A percentile compares a stretch with the other conserved stretches of the same genome.
Evolutionary conservation across 2,329 filamentous ascomycete genomes (phyloP).

Genomic region (Botryotinia narcissicola): DNA sequence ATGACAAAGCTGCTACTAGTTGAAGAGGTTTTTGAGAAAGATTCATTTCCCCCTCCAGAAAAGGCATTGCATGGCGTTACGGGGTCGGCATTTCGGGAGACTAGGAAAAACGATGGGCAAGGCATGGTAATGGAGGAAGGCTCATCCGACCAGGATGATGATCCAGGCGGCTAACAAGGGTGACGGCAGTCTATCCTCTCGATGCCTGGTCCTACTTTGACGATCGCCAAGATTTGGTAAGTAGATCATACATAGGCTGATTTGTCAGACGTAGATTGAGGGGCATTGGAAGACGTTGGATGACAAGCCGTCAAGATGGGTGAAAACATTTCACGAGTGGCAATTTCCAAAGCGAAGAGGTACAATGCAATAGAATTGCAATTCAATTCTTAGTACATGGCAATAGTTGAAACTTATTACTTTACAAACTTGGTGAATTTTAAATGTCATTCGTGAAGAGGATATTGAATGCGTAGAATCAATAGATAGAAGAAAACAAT

Average conservation of each 20-base stretch:
- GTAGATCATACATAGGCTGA: neutral
- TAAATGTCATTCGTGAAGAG: slow-evolving; percentile 15
- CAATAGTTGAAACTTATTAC: slow-evolving; percentile 27
- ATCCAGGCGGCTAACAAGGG: slow-evolving; percentile 60
- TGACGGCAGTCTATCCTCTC: slow-evolving; percentile 64
- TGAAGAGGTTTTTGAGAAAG: slow-evolving; percentile 60
- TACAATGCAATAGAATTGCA: slow-evolving; percentile 15
- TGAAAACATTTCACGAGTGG: slow-evolving; percentile 20
- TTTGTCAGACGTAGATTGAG: slow-evolving; percentile 41
- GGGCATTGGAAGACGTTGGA: slow-evolving; percentile 60
- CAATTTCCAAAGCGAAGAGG: neutral
- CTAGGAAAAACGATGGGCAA: slow-evolving; percentile 36
- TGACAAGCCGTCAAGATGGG: slow-evolving; percentile 52
- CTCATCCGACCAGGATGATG: slow-evolving; percentile 62
- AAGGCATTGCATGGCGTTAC: slow-evolving; percentile 39
- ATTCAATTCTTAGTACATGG: slow-evolving; percentile 21
- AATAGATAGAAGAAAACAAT: slow-evolving; percentile 21
- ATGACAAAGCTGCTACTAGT: slow-evolving; percentile 53
- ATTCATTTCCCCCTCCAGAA: slow-evolving; percentile 38
- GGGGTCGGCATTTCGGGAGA: slow-evolving; percentile 33
- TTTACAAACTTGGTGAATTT: slow-evolving; percentile 19
- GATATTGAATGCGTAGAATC: slow-evolving; percentile 22
- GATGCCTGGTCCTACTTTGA: slow-evolving; percentile 46
- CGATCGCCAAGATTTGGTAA: slow-evolving; percentile 27
- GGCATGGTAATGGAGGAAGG: slow-evolving; percentile 50